A percentile compares a stretch with the other conserved stretches of the same genome.
Evolutionary conservation across 2,329 filamentous ascomycete genomes (phyloP).

Genomic region (Huntiella decipiens): DNA sequence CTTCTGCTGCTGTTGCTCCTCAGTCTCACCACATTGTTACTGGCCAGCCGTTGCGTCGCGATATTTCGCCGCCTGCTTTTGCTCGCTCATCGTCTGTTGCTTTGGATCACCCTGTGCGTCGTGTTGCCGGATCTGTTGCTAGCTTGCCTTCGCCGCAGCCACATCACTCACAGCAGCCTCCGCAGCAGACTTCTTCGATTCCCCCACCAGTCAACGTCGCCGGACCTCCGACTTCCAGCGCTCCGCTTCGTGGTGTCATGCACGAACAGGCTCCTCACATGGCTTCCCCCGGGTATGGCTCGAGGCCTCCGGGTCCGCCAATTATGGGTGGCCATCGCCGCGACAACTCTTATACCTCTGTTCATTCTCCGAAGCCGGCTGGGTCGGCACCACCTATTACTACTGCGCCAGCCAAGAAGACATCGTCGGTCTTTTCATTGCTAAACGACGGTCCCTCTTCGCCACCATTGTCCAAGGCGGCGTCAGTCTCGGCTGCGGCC

Average conservation of each 20-base stretch:
- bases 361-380: slow-evolving; percentile 6
- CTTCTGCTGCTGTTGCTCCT: background rate
- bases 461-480: slow-evolving; percentile 23
- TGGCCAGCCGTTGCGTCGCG: background rate
- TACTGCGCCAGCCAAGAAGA: slow-evolving; percentile 29
- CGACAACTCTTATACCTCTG: slow-evolving; percentile 1
- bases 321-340: slow-evolving; percentile 4
- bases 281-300: no score
- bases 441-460: slow-evolving; percentile 39
- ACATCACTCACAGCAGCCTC: background rate
- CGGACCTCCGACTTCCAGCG: background rate
- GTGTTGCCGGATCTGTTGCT: no score
- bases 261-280: background rate
- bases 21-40: no score
- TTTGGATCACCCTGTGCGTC: no score
- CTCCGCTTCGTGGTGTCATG: background rate
- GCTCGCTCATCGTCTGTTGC: background rate
- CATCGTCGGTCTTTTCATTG: slow-evolving; percentile 42
- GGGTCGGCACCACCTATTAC: slow-evolving; percentile 15
- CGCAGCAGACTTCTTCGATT: background rate
- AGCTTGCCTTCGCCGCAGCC: background rate
- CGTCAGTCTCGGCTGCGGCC: slow-evolving; percentile 31
- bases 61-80: background rate
- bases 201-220: background rate
- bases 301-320: background rate